These are phyloP conservation scores for Wickerhamomyces sydowiorum DNA, from an alignment of 805 yeast genomes.

Conservation along the genomic window DNA sequence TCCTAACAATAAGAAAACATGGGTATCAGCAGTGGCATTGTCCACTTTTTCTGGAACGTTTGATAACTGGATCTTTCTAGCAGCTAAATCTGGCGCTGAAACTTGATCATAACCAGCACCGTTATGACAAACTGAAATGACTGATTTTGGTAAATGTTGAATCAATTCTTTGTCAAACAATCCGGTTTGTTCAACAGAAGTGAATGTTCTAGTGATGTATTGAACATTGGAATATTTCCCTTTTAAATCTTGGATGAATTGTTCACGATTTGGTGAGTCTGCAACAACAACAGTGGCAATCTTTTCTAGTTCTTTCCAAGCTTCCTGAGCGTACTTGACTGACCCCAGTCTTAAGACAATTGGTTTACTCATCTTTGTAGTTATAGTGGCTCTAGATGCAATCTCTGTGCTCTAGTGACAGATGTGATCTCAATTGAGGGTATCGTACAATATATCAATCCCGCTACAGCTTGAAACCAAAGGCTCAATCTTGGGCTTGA, in stretches of 20 bases:
- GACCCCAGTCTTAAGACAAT: conserved; percentile 64
- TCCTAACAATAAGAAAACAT: conserved; percentile 55
- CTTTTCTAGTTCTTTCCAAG: conserved; percentile 53
- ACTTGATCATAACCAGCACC: conserved; percentile 81
- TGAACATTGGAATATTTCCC: conserved; percentile 26
- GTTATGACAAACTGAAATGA: conserved; percentile 49
- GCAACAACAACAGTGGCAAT: conserved; percentile 41
- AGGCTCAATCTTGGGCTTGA: too few species aligned
- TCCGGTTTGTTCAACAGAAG: conserved; percentile 49
- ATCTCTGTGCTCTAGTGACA: too few species aligned
- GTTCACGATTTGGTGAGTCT: conserved; percentile 32
- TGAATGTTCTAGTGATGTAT: conserved; percentile 47
- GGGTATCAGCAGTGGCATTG: conserved; percentile 68
- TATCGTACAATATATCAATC: too few species aligned
- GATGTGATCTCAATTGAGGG: too few species aligned
- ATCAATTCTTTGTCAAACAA: conserved; percentile 59
- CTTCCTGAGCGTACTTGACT: conserved; percentile 51
- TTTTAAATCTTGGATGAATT: conserved; percentile 29
- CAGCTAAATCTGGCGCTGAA: conserved; percentile 47
- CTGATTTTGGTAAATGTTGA: conserved; percentile 44
- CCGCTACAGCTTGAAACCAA: too few species aligned
- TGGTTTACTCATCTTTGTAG: conserved; percentile 30
- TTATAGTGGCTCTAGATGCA: neutral
- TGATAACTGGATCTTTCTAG: conserved; percentile 54
- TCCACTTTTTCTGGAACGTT: conserved; percentile 65